Evolutionary conservation across 108 stramenopile species (phyloP), one percentile per base, ranked within the genome.

Genomic region (Nitzschia sp.): DNA sequence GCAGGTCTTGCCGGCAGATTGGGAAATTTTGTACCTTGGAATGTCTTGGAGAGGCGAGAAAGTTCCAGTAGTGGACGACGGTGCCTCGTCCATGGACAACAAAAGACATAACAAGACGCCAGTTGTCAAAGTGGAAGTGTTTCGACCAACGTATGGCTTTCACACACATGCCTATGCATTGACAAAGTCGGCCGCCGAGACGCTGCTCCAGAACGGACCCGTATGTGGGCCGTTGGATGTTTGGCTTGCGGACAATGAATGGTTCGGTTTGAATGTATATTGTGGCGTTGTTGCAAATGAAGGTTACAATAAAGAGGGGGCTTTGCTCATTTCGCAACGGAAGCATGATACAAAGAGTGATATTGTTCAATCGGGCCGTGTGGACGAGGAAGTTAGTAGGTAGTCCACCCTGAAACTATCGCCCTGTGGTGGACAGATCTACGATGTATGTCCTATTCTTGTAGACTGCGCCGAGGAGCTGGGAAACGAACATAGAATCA

Each of bases 211-310:
- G 4, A 32, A 71, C 25, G 46, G 77, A 2, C 81, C 81, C 4
- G 69, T 78, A 1, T 34, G 30, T 1, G 81, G 81, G 1, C 81
- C 81, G 25, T 26, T 82, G 9, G 81, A 82, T 53, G 77, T 78
- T 1, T 82, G 81, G 81, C 68, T 82, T 32, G 81, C 81, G 4
- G 81, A 82, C 46, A 78, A 82, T 59, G 24, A 64, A 15, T 82
- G 81, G 81, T 82, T 82, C 32, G 77, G 63, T 24, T n/a, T 77
- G 27, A 23, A 59, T 0, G 77, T 78, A 19, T 75, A 64, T 72
- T 71, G 73, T 46, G 51, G 59, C 3, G 70, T 80, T 13, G 48
- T 80, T 15, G 70, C 34, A 9, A 71, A 42, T 13, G 38, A 42
- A 42, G 38, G 38, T 9, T 42, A 42, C 38, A 42, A 42, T 42